Conservation (phyloP, 495 filamentous ascomycete genomes). For the Penicillium atrosanguineum region DNA sequence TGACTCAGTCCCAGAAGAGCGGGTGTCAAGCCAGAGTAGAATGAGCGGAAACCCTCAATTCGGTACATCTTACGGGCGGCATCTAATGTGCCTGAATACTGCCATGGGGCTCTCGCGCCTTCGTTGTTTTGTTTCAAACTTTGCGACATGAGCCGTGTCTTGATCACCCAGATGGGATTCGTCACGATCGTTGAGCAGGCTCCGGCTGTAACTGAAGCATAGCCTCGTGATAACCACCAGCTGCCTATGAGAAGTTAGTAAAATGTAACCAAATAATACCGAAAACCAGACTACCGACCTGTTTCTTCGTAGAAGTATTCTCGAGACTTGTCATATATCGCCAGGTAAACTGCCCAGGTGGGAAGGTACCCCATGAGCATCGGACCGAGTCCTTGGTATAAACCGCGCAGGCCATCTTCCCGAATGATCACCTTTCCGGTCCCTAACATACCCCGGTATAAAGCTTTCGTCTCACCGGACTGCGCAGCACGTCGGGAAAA, state of each 20-base stretch:
- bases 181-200: conserved; percentile 90
- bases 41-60: conserved; percentile 80
- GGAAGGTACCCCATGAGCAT: conserved; percentile 94
- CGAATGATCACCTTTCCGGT: conserved; percentile 80
- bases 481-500: conserved; percentile 53
- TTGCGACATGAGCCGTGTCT: conserved; percentile 96
- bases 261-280: not conserved
- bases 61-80: conserved; percentile 94
- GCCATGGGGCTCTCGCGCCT: conserved; percentile 71
- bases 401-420: conserved; percentile 83
- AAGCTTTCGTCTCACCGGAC: conserved; percentile 42
- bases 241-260: conserved; percentile 40
- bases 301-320: conserved; percentile 64
- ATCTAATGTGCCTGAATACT: conserved; percentile 83
- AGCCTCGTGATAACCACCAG: conserved; percentile 60
- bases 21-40: conserved; percentile 93
- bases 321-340: conserved; percentile 87
- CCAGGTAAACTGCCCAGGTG: conserved; percentile 98
- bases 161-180: conserved; percentile 99
- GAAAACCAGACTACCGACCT: conserved; percentile 45
- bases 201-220: conserved; percentile 85
- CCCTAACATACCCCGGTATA: conserved; percentile 84
- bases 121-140: conserved; percentile 48
- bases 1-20: conserved; percentile 90
- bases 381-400: conserved; percentile 91